Base-by-base conservation (phyloP, 805 yeast species). In the Myxozyma udenii region DNA sequence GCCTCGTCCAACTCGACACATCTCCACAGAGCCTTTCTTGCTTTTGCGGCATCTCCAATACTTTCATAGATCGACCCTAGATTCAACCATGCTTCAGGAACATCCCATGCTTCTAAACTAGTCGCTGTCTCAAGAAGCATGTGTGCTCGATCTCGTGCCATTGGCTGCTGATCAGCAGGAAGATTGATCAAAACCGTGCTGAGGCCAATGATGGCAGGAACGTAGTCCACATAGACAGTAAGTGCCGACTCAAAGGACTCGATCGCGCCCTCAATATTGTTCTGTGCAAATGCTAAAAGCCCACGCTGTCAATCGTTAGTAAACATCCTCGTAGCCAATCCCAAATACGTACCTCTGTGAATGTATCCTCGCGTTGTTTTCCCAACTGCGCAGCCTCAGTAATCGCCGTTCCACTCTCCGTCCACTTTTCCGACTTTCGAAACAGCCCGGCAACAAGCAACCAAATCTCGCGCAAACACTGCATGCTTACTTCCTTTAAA, bases 201-300 rank as follows among this genome's bases (percentile, higher is more conserved):
- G 30, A 52, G 48, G 14, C 60, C 60, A 18, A 55, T 42, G 24
- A 53, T 48, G 16, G 60, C 60, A 5, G 60, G 60, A 28, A 48
- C 46, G 28, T 53, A 46, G 38, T 55, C 60, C 16, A 55, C 46
- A 12, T 58, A 41, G 23, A 55, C 52, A 5, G 58, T 55, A 9
- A 55, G 41, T n/a, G 60, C 60, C 4, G 57, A 58, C 40, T 55
- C 58, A 30, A 55, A 55, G 6, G 53, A 47, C 12, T 51, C 51
- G 18, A 39, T 26, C 2, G 58, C 58, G 6, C 51, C 54, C 7
- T 35, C 46, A 18, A 38, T 19, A 2, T 25, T 39, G n/a, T 42
- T 41, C 21, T 54, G 51, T 6, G 58, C 56, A 3, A 32, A 50
- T 50, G 50, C 44, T 14, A 54, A 35, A 19, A 54, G 44, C 3